Evolutionary conservation across 208 protist genomes (phyloP).

Genomic region (Novymonas esmeraldas): DNA sequence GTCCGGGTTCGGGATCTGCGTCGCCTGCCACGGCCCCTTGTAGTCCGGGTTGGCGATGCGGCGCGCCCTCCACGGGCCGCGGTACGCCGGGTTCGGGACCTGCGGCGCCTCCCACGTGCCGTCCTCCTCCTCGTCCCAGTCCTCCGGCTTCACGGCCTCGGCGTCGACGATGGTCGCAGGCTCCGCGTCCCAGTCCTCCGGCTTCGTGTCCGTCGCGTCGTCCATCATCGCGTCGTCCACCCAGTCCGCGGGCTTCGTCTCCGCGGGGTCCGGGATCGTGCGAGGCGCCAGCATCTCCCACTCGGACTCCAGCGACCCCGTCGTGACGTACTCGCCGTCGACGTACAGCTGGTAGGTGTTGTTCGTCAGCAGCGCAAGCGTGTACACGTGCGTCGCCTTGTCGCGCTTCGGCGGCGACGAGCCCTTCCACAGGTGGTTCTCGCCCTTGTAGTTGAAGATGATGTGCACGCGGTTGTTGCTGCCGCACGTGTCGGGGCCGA

Average conservation of each 20-base stretch:
- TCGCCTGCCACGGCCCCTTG: conserved; percentile 93
- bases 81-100: conserved; percentile 88
- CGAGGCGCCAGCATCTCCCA: conserved; percentile 90
- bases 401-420: conserved; percentile 58
- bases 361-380: conserved; percentile 87
- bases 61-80: conserved; percentile 87
- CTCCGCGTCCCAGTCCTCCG: conserved; percentile 92
- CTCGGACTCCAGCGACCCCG: conserved; percentile 84
- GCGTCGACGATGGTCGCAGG: conserved; percentile 85
- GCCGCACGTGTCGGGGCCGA: conserved; percentile 96
- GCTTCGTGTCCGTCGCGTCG: conserved; percentile 92
- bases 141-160: conserved; percentile 86
- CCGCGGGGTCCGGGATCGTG: conserved; percentile 85
- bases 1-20: conserved; percentile 91
- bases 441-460: conserved; percentile 95
- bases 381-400: conserved; percentile 94
- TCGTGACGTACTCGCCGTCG: conserved; percentile 72
- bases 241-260: conserved; percentile 94
- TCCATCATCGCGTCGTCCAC: conserved; percentile 73
- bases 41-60: conserved; percentile 94
- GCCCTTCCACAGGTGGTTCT: conserved; percentile 91
- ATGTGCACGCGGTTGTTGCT: conserved; percentile 83
- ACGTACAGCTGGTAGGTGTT: conserved; percentile 92
- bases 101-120: conserved; percentile 85
- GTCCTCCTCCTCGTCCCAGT: conserved; percentile 94